Evolutionary conservation across 257 asterid species (phyloP), one percentile per base, ranked within the genome.

Genomic region (Parsonsia alboflavescens): DNA sequence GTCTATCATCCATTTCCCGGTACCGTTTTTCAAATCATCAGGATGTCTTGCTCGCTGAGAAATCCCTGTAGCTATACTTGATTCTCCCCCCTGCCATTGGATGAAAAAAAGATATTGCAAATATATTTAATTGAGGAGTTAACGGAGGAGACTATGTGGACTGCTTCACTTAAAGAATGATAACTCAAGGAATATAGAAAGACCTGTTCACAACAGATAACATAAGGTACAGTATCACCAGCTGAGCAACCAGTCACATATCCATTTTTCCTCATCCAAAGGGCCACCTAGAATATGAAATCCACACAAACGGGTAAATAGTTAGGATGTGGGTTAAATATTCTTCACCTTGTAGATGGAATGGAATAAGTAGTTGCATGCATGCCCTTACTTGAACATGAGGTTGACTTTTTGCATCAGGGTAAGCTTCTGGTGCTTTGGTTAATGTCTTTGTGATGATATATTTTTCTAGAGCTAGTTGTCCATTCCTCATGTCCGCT

Each of bases 11-110:
- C 98, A 95, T 76, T 80, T 90, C 57, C 75, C 90, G 68, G 86
- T 89, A 86, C 89, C 93, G 68, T 56, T 86, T 80, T 84, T 92
- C 83, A 95, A 89, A 82, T 95, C 99, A 79, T 92, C 98, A 17
- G 99, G 98, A 85, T 95, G 99, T 71, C 96, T 95, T 70, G 99
- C 99, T 71, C 99, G 93, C 83, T 87, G 98, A 76, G 99, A 92
- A 82, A 95, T 95, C 63, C 99, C 99, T 11, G 75, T 81, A 26
- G 96, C 85, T 79, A 84, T 68, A 75, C 86, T 75, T n/a, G 90
- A 85, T 74, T 86, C 88, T 77, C 76, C 86, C 75, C 93, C 99
- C 99, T 95, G 74, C 59, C 78, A 73, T 73, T 59, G 75, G 46
- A 73, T 69, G 53, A 0, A 70, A 70, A 78, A 70, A 68, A 77